Evolutionary conservation across 2,329 filamentous ascomycete genomes (phyloP).

Genomic region (Colletotrichum noveboracense): DNA sequence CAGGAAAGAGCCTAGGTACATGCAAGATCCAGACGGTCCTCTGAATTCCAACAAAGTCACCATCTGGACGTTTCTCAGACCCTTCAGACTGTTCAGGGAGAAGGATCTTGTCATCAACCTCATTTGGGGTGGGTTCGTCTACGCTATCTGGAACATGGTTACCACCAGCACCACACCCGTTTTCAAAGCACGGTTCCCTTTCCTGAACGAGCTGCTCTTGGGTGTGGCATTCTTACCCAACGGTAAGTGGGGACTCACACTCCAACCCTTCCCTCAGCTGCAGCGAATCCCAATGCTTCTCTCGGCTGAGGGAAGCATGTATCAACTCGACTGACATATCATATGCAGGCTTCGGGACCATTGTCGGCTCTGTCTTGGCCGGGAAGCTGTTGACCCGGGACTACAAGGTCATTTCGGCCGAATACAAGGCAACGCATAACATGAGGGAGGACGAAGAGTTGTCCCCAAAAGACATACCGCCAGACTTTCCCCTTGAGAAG

Average conservation of each 20-base stretch:
- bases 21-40: conserved; percentile 26
- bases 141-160: conserved; percentile 53
- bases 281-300: background rate
- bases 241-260: conserved; percentile 11
- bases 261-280: background rate
- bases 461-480: conserved; percentile 28
- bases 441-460: conserved; percentile 28
- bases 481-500: conserved; percentile 48
- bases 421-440: conserved; percentile 23
- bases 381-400: conserved; percentile 47
- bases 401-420: conserved; percentile 23
- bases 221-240: conserved; percentile 33
- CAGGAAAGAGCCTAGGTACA: conserved; percentile 20
- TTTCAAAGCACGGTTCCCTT: conserved; percentile 32
- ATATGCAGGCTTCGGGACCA: conserved; percentile 37
- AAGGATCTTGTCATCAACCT: conserved; percentile 48
- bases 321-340: background rate
- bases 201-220: conserved; percentile 27
- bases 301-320: background rate
- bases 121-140: conserved; percentile 40
- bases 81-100: conserved; percentile 42
- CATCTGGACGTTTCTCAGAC: conserved; percentile 36
- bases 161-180: conserved; percentile 44
- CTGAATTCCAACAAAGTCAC: conserved; percentile 26
- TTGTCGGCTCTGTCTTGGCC: conserved; percentile 43